Base-by-base conservation (phyloP, 176 grass and related monocot genomes). In the Chloris gayana region DNA sequence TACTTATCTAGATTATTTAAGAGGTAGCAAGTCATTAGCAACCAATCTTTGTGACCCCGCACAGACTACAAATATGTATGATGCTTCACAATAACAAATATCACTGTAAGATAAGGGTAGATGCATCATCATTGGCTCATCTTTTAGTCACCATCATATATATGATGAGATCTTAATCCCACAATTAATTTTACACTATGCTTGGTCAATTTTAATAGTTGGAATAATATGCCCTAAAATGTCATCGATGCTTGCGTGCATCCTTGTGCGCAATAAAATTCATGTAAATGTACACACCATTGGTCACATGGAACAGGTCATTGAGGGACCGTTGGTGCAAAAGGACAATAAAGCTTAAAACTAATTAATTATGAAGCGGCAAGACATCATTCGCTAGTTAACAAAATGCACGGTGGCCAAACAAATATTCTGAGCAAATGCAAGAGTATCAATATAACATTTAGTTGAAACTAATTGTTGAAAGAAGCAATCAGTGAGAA, bases 141-240 rank as follows among this genome's bases (percentile, higher is more conserved):
- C 51, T 67, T 67, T 88, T 84, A 69, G 50, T 68, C 75, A 34
- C 69, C 24, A 29, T 69, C 76, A 80, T 41, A n/a, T 26, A 80
- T 41, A n/a, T 26, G 37, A 26, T 83, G 68, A 39, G 38, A 49
- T 49, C 26, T 46, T 22, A 19, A 33, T 70, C 29, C 44, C 58
- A 37, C 7, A 37, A 37, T 37, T 37, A 37, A 59, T 30, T 78
- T 83, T 49, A 59, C 74, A 73, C 33, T 73, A 57, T 66, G 68
- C 11, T 34, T 35, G 58, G 27, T 45, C 61, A 63, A 64, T n/a
- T 58, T 60, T 27, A 27, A 60, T 60, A 27, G 26, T 60, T 60
- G 22, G 54, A 57, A 57, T 24, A 57, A 57, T 57, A 54, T 37
- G 17, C 26, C 46, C 32, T 44, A 60, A 0, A 39, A 81, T 59